These are phyloP conservation scores for Debaryomyces singareniensis DNA, from an alignment of 1,139 yeast genomes.

Conservation along the genomic window DNA sequence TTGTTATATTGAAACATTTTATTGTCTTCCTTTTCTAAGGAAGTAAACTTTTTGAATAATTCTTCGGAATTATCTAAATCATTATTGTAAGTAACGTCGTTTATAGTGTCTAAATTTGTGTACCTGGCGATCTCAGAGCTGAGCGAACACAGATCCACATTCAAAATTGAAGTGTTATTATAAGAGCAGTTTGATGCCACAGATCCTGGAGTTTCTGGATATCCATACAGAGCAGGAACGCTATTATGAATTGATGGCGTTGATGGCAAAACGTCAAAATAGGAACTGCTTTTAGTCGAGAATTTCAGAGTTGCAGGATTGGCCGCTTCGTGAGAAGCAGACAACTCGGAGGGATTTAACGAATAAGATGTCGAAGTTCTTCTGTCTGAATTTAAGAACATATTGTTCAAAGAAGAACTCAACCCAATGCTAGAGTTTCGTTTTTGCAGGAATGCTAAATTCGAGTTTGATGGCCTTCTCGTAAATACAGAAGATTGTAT, in stretches of 20 bases:
- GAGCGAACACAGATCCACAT: not conserved
- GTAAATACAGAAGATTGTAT: conserved; percentile 16
- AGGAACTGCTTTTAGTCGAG: too few species aligned
- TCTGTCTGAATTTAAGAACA: not conserved
- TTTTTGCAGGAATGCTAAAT: conserved; percentile 12
- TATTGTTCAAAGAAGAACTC: not conserved
- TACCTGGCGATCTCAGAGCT: not conserved
- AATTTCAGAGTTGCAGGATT: not conserved
- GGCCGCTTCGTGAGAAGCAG: not conserved
- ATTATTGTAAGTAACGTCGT: not conserved
- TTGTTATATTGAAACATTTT: conserved; percentile 5
- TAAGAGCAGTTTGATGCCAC: conserved; percentile 16
- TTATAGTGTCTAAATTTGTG: not conserved
- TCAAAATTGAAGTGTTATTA: conserved; percentile 5
- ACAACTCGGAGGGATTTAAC: not conserved
- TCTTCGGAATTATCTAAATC: conserved; percentile 9
- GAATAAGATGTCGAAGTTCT: not conserved
- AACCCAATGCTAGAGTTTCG: conserved; percentile 1
- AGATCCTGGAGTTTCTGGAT: conserved; percentile 19
- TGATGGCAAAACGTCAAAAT: not conserved
- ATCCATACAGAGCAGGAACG: conserved; percentile 8
- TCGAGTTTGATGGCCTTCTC: conserved; percentile 15
- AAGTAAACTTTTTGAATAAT: conserved; percentile 17
- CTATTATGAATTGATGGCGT: conserved; percentile 5
- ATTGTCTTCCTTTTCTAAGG: not conserved